A percentile compares a stretch with the other conserved stretches of the same genome.
These are phyloP conservation scores for Rutidosis leptorrhynchoides DNA, from an alignment of 129 eudicot genomes.

Conservation along the genomic window DNA sequence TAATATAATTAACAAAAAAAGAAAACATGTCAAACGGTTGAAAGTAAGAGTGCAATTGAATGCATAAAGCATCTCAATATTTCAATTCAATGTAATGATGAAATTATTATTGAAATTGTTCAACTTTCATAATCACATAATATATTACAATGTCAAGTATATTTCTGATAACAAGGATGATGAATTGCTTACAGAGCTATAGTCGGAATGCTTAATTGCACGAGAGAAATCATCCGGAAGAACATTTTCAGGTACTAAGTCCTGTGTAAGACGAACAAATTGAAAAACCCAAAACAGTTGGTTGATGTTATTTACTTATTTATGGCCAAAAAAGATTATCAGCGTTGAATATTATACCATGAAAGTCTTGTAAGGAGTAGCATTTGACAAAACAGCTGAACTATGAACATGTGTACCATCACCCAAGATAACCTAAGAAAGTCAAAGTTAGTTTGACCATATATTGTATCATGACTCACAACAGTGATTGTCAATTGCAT, in stretches of 20 bases:
- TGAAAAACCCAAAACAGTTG: not conserved
- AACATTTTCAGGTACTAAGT: constrained; percentile 59
- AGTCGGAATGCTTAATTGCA: constrained; percentile 67
- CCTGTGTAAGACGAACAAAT: constrained; percentile 49
- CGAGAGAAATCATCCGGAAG: constrained; percentile 82
- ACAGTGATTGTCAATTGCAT: constrained; percentile 10
- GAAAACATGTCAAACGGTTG: not conserved
- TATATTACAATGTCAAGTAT: not conserved
- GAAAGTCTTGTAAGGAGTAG: constrained; percentile 89
- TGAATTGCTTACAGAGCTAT: constrained; percentile 67
- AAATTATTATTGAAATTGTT: no score
- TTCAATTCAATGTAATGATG: not conserved
- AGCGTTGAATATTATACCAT: constrained; percentile 46
- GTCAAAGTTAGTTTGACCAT: constrained; percentile 19
- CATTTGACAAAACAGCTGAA: constrained; percentile 90
- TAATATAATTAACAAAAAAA: not conserved
- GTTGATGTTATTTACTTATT: constrained; percentile 8
- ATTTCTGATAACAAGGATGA: not conserved
- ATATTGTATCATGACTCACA: constrained; percentile 19
- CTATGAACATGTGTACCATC: constrained; percentile 75
- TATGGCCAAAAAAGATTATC: constrained; percentile 16
- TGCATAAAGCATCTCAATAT: not conserved
- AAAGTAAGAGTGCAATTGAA: not conserved
- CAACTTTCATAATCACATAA: no score
- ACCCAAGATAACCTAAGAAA: constrained; percentile 70